Percentiles rank a stretch among this genome's conserved stretches.
phyloP scores from a whole-genome alignment of 2,329 filamentous ascomycete genomes.

The Diplodia sapinea region DNA sequence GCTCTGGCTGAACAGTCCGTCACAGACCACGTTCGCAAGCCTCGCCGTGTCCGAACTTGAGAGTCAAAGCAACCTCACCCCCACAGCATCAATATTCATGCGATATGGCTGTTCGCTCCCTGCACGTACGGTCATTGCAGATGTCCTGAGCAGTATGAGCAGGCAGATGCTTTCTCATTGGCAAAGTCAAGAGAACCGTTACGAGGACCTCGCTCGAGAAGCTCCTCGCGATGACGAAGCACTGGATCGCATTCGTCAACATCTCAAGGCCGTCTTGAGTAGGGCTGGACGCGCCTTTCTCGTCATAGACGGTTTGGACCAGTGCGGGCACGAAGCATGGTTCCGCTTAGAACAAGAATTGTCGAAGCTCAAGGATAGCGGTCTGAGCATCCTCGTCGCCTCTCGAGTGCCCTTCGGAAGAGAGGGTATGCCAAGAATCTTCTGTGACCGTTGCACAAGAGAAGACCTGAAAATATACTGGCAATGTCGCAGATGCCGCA shows the following conservation, averaged over 20 bases:
- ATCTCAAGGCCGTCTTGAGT: neutral
- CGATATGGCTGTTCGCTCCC: no score
- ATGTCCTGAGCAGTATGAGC: no score
- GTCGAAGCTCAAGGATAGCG: neutral
- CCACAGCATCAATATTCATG: no score
- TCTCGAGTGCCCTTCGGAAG: neutral
- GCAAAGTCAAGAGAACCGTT: neutral
- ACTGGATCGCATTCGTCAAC: neutral
- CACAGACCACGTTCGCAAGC: no score
- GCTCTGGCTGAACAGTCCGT: no score
- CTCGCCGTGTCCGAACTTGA: no score
- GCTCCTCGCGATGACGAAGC: neutral
- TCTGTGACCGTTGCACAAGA: neutral
- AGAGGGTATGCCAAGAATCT: rapidly evolving
- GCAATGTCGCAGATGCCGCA: neutral
- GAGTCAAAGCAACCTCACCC: no score
- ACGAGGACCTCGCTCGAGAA: no score
- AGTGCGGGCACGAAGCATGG: neutral
- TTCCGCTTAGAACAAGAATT: neutral
- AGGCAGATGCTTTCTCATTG: no score
- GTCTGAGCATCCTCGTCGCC: neutral
- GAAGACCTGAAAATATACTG: neutral
- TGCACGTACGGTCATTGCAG: no score
- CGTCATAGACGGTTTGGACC: neutral
- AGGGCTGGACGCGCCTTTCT: neutral